These are phyloP conservation scores for Baorangia bicolor DNA, from an alignment of 768 basidiomycete species.

Conservation along the genomic window DNA sequence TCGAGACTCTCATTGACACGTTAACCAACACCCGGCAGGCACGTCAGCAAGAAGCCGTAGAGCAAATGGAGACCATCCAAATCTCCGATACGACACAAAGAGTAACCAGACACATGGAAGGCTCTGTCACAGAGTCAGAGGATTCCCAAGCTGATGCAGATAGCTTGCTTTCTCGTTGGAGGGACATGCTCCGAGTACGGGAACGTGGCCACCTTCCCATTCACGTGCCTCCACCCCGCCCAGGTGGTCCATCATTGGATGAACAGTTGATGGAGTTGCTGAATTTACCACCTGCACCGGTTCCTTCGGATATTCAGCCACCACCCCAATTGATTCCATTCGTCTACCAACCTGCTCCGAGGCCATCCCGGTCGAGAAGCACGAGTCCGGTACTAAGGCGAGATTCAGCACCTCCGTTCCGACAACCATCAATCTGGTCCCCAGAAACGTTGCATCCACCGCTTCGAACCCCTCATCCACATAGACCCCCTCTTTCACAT, in stretches of 20 bases:
- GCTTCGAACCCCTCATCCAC: slow-evolving; percentile 3
- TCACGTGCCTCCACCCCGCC: slow-evolving; percentile 43
- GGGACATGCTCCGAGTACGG: slow-evolving; percentile 24
- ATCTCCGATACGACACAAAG: slow-evolving; percentile 21
- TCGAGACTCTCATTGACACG: slow-evolving; percentile 24
- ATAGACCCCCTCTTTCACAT: slow-evolving; percentile 7
- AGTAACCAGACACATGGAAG: neutral
- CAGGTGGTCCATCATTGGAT: slow-evolving; percentile 52
- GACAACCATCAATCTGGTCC: slow-evolving; percentile 19
- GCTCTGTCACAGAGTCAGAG: slow-evolving; percentile 33
- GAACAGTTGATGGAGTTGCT: slow-evolving; percentile 62
- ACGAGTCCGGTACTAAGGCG: slow-evolving; percentile 36
- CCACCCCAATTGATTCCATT: slow-evolving; percentile 58
- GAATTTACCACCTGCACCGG: slow-evolving; percentile 42
- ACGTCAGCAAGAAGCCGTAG: neutral
- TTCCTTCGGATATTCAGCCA: slow-evolving; percentile 40
- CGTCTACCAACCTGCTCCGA: slow-evolving; percentile 48
- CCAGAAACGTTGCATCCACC: slow-evolving; percentile 20
- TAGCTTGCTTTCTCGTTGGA: slow-evolving; percentile 28
- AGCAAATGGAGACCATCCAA: slow-evolving; percentile 16
- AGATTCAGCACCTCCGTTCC: slow-evolving; percentile 28
- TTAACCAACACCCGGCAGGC: slow-evolving; percentile 10
- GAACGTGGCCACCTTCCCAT: slow-evolving; percentile 34
- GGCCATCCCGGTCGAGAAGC: slow-evolving; percentile 40
- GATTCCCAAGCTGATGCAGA: slow-evolving; percentile 28